phyloP scores from a whole-genome alignment of 352 stramenopile genomes.

The Pythium myriotylum region DNA sequence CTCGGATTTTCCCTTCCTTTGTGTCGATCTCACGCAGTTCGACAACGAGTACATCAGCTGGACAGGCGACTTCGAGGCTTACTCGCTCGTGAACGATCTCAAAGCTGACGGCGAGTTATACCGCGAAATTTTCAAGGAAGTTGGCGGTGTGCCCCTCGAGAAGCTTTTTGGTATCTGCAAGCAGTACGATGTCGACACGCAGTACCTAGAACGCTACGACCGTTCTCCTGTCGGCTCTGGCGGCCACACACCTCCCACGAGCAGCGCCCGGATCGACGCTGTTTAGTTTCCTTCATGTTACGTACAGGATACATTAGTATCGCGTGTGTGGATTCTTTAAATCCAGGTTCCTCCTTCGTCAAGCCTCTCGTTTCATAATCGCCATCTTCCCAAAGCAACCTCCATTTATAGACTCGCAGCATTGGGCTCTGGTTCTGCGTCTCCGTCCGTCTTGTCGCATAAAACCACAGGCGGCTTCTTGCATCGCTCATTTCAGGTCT shows the following conservation, averaged over 20 bases:
- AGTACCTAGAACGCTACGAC: slow-evolving; percentile 7
- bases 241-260: slow-evolving; percentile 13
- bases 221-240: slow-evolving; percentile 5
- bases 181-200: slow-evolving; percentile 42
- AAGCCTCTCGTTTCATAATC: too few species aligned
- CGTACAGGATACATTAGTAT: too few species aligned
- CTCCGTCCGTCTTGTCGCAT: neutral
- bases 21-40: slow-evolving; percentile 54
- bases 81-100: slow-evolving; percentile 73
- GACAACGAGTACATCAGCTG: slow-evolving; percentile 59
- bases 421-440: slow-evolving; percentile 1
- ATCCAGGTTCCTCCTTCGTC: too few species aligned
- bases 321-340: too few species aligned
- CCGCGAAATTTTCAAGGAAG: slow-evolving; percentile 35
- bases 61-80: slow-evolving; percentile 53
- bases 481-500: slow-evolving; percentile 1
- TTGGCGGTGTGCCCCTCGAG: slow-evolving; percentile 44
- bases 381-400: too few species aligned
- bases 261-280: slow-evolving; percentile 2
- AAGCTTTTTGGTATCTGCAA: slow-evolving; percentile 68
- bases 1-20: slow-evolving; percentile 68
- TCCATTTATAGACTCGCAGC: too few species aligned
- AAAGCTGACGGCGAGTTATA: slow-evolving; percentile 45
- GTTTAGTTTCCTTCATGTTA: slow-evolving; percentile 6
- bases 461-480: neutral